Evolutionary conservation across 371 early-diverging fungal species (phyloP).

Genomic region (Saksenaea oblongispora): DNA sequence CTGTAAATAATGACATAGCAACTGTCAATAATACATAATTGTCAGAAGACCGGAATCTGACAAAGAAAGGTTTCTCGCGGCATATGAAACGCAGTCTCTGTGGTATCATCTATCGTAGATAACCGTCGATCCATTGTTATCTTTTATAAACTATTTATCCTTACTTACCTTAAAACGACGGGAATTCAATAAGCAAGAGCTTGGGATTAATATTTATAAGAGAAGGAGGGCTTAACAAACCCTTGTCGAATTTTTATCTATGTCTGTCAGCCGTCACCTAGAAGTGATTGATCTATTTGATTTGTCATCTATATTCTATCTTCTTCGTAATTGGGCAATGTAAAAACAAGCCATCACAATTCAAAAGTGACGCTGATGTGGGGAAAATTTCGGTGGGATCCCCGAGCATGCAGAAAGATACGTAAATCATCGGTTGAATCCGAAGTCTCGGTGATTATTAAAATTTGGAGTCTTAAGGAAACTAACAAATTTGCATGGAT

Average conservation of each 20-base stretch:
- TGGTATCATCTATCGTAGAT: not conserved
- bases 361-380: no score
- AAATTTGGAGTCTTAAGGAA: not conserved
- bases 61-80: not conserved
- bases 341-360: no score
- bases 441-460: not conserved
- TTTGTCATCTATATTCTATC: not conserved
- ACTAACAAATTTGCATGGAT: not conserved
- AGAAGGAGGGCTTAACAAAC: not conserved
- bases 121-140: not conserved
- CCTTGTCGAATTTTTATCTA: not conserved
- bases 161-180: not conserved
- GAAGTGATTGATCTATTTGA: not conserved
- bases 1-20: not conserved
- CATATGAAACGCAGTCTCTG: not conserved
- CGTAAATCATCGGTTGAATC: not conserved
- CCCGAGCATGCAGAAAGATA: no score
- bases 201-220: not conserved
- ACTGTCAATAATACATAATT: not conserved
- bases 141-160: not conserved
- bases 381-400: no score
- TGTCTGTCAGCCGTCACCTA: not conserved
- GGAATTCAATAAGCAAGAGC: not conserved
- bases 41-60: not conserved
- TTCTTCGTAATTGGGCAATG: not conserved